Conservation (phyloP, 805 yeast genomes). For the Candida tallmaniae region DNA sequence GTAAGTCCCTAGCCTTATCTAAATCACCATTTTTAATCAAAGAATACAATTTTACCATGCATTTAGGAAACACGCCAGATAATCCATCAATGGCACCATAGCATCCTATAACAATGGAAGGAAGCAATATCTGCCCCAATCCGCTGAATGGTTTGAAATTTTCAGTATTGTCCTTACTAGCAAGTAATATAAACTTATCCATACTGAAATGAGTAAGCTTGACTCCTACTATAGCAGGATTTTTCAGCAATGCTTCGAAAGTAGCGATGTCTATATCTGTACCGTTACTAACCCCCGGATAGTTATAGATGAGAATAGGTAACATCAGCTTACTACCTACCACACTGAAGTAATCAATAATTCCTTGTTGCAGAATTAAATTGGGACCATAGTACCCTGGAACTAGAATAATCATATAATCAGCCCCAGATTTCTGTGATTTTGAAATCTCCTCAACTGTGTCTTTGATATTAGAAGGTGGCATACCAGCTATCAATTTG, state of each 20-base stretch:
- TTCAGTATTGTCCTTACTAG: conserved; percentile 11
- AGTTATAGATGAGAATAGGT: conserved; percentile 36
- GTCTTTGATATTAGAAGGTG: conserved; percentile 21
- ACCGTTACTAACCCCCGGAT: conserved; percentile 34
- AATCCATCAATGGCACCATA: conserved; percentile 23
- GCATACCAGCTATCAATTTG: conserved; percentile 29
- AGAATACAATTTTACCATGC: conserved; percentile 15
- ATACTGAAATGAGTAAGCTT: conserved; percentile 23
- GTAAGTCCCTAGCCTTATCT: conserved; percentile 16
- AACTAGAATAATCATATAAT: conserved; percentile 24
- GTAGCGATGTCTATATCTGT: conserved; percentile 21
- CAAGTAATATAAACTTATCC: conserved; percentile 16
- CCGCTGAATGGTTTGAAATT: conserved; percentile 22
- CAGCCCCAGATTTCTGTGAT: conserved; percentile 28
- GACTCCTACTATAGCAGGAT: conserved; percentile 32
- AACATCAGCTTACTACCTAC: conserved; percentile 28
- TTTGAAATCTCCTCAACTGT: conserved; percentile 21
- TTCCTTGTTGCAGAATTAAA: conserved; percentile 26
- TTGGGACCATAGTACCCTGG: conserved; percentile 34
- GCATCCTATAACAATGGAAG: conserved; percentile 18
- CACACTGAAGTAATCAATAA: conserved; percentile 23
- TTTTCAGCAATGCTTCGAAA: conserved; percentile 20
- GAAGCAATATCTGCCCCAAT: conserved; percentile 21
- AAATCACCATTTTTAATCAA: conserved; percentile 11
- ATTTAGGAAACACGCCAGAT: conserved; percentile 20